Percentiles rank a stretch among this genome's conserved stretches.
phyloP scores from a whole-genome alignment of 2,329 filamentous ascomycete genomes.

The Xylaria sp. region DNA sequence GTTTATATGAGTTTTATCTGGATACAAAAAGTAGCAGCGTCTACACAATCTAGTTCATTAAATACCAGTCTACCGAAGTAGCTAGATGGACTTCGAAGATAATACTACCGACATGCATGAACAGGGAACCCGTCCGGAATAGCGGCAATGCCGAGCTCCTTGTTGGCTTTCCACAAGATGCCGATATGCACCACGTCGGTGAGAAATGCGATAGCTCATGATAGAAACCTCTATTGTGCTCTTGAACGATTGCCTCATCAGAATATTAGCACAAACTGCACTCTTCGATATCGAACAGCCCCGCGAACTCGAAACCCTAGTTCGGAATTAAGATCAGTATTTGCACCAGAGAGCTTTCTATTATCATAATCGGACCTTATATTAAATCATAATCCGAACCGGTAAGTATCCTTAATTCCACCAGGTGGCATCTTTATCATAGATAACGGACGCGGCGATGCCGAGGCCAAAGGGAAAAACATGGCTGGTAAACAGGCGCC shows the following conservation, averaged over 20 bases:
- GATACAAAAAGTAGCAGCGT: not conserved
- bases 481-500: conserved; percentile 39
- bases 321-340: too few relatives aligned
- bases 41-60: not conserved
- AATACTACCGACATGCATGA: not conserved
- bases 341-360: not conserved
- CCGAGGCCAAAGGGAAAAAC: conserved; percentile 12
- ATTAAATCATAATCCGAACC: conserved; percentile 9
- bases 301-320: not conserved
- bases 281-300: not conserved
- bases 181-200: not conserved
- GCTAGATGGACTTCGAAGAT: not conserved
- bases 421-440: conserved; percentile 28
- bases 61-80: too few relatives aligned
- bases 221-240: too few relatives aligned
- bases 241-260: not conserved
- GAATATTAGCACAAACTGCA: not conserved
- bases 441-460: conserved; percentile 1
- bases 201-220: conserved; percentile 6
- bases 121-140: not conserved
- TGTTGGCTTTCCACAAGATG: not conserved
- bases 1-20: not conserved
- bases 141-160: not conserved
- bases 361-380: too few relatives aligned
- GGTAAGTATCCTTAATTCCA: conserved; percentile 42